Evolutionary conservation across 75 land plant genomes (phyloP).

Genomic region (Adiantum capillusveneris): DNA sequence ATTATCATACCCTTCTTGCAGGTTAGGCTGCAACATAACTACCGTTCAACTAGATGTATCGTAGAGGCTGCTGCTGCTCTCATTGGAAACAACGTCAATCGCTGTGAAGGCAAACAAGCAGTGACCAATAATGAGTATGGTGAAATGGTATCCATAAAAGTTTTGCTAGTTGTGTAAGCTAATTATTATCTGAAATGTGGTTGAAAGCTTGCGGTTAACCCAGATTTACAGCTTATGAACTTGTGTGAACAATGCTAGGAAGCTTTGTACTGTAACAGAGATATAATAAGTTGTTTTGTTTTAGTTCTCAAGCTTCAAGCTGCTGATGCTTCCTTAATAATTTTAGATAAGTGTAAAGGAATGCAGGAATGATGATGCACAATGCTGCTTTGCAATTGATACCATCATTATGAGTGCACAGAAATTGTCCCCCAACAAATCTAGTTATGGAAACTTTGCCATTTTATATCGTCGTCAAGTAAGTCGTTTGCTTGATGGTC

Average conservation of each 20-base stretch:
- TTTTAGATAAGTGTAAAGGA: conserved; percentile 72
- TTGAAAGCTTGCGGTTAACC: too few species aligned
- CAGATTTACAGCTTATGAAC: too few species aligned
- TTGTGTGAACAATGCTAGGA: too few species aligned
- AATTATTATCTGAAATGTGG: too few species aligned
- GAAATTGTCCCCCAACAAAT: conserved; percentile 26
- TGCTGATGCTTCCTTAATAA: not conserved
- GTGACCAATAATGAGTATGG: conserved; percentile 73
- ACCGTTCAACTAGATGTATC: conserved; percentile 91
- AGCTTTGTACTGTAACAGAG: too few species aligned
- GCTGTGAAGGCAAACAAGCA: conserved; percentile 55
- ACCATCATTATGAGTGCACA: conserved; percentile 56
- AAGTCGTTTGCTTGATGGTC: not conserved
- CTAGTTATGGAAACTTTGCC: conserved; percentile 57
- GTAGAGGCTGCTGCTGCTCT: conserved; percentile 87
- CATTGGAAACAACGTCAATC: conserved; percentile 54
- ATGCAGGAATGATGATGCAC: conserved; percentile 89
- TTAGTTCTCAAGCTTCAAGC: not conserved
- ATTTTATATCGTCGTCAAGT: conserved; percentile 93
- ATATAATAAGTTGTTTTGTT: too few species aligned
- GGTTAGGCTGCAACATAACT: conserved; percentile 82
- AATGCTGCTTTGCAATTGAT: conserved; percentile 89
- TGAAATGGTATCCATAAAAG: conserved; percentile 47
- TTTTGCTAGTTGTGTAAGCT: too few species aligned
- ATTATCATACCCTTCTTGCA: conserved; percentile 24